These are phyloP conservation scores for Teratosphaeria pseudoeucalypti DNA, from an alignment of 2,329 filamentous ascomycete genomes.

Conservation along the genomic window DNA sequence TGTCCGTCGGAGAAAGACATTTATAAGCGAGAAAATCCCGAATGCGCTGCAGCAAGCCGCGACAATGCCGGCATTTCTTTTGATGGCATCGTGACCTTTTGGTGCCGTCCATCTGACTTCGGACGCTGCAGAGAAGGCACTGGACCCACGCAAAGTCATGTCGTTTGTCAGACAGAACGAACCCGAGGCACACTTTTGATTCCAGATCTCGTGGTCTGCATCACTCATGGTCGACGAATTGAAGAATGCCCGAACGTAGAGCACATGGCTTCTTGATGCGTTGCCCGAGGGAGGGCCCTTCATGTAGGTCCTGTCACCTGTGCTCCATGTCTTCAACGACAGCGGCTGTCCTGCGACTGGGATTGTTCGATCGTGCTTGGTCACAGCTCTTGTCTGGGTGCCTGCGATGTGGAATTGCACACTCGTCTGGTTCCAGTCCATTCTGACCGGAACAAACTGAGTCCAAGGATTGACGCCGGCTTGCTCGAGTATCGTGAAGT, in stretches of 20 bases:
- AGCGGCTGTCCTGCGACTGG: conserved; percentile 32
- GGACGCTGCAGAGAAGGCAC: conserved; percentile 11
- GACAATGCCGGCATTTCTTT: conserved; percentile 16
- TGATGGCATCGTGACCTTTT: conserved; percentile 6
- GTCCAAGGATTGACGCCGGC: conserved; percentile 24
- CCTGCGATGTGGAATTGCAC: conserved; percentile 33
- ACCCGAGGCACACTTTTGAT: conserved; percentile 2
- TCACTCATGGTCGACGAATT: conserved; percentile 33
- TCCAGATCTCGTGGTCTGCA: conserved; percentile 5
- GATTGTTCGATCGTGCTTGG: conserved; percentile 23
- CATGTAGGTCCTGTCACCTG: conserved; percentile 34
- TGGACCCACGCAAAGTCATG: conserved; percentile 10
- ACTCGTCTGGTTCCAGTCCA: conserved; percentile 34
- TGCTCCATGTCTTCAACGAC: conserved; percentile 36
- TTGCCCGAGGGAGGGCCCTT: conserved; percentile 31
- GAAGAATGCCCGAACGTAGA: conserved; percentile 37
- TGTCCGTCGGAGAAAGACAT: conserved; percentile 17
- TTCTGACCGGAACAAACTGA: conserved; percentile 32
- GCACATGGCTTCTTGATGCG: conserved; percentile 29
- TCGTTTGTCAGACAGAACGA: conserved; percentile 5
- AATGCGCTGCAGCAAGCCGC: conserved; percentile 19
- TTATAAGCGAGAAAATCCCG: conserved; percentile 17
- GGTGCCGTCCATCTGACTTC: conserved; percentile 10
- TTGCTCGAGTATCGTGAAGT: conserved; percentile 20
- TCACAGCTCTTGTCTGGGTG: conserved; percentile 25